Base-by-base conservation (phyloP, 495 filamentous ascomycete species). In the Daldinia childiae region DNA sequence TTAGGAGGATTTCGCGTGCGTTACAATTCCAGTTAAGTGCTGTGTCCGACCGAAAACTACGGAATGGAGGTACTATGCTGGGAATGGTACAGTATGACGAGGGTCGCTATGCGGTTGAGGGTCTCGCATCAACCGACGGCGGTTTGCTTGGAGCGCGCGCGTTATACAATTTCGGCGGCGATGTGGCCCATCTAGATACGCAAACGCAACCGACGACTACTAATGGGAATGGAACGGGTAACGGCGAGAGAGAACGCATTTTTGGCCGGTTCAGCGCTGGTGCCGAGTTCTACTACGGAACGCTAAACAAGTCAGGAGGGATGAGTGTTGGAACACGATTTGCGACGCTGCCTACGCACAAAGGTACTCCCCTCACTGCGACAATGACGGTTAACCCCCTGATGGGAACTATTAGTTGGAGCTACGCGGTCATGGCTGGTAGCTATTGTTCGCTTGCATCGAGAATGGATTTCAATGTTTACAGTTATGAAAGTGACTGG, bases 401-500 rank as follows among this genome's bases (percentile, higher is more conserved):
- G 11, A 98, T 97, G 85, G 95, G 95, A 30, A 96, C 91, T 64
- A 82, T 98, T 58, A 93, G 91, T 48, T 90, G 92, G 29, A 96
- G 90, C 6, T 99, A 98, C 73, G 92, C 95, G 14, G 90, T 97
- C 12, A 89, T 91, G 71, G 95, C 95, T 6, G 91, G 91, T 21
- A 88, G 86, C 12, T 88, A 93, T 64, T 87, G 95, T 58, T 90
- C 93, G 0, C 87, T 99, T 52, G 95, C 93, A 64, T 93, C 93
- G 32, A 88, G 90, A 43, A 95, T 98, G 81, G 93, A 95, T 69
- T 99, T 98, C 78, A 99, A 99, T 76, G 93, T 97, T 57, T 98
- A 97, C 81, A 96, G 92, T 74, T 99, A 97, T 82, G 95, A 98
- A 82, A 97, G 93, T 76, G 94, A 96, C 39, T 87, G 97, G 83